A percentile compares a stretch with the other conserved stretches of the same genome.
Evolutionary conservation across 306 rosid genomes (phyloP).

Genomic region (Sindora glabra): DNA sequence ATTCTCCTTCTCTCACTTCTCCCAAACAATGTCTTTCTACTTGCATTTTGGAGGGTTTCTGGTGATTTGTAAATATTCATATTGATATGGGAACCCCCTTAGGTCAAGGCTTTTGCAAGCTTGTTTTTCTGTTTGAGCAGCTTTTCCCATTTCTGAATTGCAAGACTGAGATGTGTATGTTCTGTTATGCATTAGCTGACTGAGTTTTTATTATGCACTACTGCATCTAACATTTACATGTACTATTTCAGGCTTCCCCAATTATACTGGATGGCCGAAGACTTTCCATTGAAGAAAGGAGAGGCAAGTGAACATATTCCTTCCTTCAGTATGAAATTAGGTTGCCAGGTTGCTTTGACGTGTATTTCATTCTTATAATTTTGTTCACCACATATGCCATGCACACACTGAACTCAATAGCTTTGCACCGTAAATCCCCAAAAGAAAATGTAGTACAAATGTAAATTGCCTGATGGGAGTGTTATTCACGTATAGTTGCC

Average conservation of each 20-base stretch:
- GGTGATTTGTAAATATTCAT: too few relatives aligned
- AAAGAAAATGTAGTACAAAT: neutral
- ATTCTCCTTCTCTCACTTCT: too few relatives aligned
- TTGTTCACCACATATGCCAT: neutral
- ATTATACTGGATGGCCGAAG: slow-evolving; percentile 29
- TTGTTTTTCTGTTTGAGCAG: too few relatives aligned
- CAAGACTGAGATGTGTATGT: too few relatives aligned
- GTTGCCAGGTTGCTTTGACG: neutral
- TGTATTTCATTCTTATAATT: neutral
- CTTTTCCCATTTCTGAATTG: too few relatives aligned
- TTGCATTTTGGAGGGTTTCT: too few relatives aligned
- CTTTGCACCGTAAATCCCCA: neutral
- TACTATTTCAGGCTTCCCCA: slow-evolving; percentile 53
- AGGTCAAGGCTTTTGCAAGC: too few relatives aligned
- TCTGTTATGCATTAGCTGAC: neutral
- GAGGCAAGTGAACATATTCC: slow-evolving; percentile 40
- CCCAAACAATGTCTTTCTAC: too few relatives aligned
- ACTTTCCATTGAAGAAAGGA: slow-evolving; percentile 67
- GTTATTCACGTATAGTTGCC: neutral
- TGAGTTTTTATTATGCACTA: neutral
- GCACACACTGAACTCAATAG: neutral
- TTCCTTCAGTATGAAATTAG: neutral
- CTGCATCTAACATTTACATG: neutral
- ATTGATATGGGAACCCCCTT: too few relatives aligned
- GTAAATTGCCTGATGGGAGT: neutral